phyloP scores from a whole-genome alignment of 2,329 filamentous ascomycete genomes.

The Pezicula neosporulosa region DNA sequence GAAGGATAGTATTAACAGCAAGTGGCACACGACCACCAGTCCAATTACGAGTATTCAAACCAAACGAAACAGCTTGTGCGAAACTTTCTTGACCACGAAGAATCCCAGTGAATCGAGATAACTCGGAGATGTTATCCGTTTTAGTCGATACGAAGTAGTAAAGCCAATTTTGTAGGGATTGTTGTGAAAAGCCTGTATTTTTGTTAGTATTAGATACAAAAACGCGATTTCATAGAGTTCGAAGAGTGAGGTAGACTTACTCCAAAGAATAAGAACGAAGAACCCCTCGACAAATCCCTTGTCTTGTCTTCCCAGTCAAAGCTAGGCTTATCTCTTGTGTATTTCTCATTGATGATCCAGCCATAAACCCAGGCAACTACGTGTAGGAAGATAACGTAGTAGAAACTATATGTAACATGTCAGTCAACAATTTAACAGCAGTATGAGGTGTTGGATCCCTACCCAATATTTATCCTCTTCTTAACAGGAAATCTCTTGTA shows the following conservation, averaged over 20 bases:
- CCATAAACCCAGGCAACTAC: conserved; percentile 47
- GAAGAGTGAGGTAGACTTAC: conserved; percentile 11
- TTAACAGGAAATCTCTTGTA: conserved; percentile 35
- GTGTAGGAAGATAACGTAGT: conserved; percentile 58
- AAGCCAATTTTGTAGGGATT: conserved; percentile 52
- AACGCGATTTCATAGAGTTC: neutral
- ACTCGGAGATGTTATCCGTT: conserved; percentile 52
- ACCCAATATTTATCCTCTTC: conserved; percentile 63
- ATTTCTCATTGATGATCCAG: conserved; percentile 52
- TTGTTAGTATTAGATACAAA: neutral
- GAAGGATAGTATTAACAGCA: conserved; percentile 29
- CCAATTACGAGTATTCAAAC: conserved; percentile 39
- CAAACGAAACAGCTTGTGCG: conserved; percentile 38
- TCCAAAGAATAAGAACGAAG: conserved; percentile 60
- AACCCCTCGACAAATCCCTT: conserved; percentile 62
- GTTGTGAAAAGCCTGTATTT: conserved; percentile 39
- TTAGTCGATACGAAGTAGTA: conserved; percentile 53
- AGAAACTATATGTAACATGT: conserved; percentile 22
- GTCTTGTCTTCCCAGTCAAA: conserved; percentile 58
- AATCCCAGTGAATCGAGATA: conserved; percentile 37
- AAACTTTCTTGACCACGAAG: conserved; percentile 42
- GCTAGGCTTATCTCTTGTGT: conserved; percentile 48
- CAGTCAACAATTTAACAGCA: neutral
- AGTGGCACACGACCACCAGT: conserved; percentile 37
- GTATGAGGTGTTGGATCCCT: neutral